Percentiles rank a stretch among this genome's conserved stretches.
These are phyloP conservation scores for Petunia hybrid DNA, from an alignment of 305 asterid genomes.

Conservation along the genomic window DNA sequence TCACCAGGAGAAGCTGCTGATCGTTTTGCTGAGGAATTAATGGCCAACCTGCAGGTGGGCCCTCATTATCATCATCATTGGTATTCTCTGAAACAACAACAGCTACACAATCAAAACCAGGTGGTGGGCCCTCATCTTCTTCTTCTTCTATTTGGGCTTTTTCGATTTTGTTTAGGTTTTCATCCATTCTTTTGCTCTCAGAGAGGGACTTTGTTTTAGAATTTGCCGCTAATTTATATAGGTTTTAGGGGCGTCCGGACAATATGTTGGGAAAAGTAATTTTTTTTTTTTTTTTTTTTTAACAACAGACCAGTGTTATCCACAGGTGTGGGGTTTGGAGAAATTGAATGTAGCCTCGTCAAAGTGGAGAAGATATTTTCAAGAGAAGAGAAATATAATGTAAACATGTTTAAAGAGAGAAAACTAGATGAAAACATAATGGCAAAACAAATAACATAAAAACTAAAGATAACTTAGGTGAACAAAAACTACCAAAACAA, in stretches of 20 bases:
- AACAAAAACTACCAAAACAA: no score
- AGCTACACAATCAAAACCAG: conserved; percentile 67
- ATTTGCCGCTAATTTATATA: conserved; percentile 6
- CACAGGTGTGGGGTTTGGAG: no score
- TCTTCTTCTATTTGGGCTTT: conserved; percentile 44
- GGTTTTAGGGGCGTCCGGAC: not conserved
- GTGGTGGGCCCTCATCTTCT: conserved; percentile 88
- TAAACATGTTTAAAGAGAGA: no score
- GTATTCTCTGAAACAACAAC: conserved; percentile 42
- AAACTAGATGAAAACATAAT: no score
- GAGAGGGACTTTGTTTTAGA: not conserved
- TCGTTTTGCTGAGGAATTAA: conserved; percentile 46
- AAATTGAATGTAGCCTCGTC: no score
- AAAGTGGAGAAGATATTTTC: no score
- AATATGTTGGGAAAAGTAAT: not conserved
- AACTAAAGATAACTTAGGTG: no score
- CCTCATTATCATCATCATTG: conserved; percentile 56
- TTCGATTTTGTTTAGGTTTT: not conserved
- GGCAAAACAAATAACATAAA: no score
- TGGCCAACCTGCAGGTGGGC: conserved; percentile 87
- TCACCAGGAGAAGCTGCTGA: conserved; percentile 52
- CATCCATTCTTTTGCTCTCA: conserved; percentile 23
- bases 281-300: no score
- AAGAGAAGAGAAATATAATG: no score
- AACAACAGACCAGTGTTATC: no score